Evolutionary conservation across 2,329 filamentous ascomycete genomes (phyloP), one percentile per base, ranked within the genome.

Genomic region (Ophiostoma quercus): DNA sequence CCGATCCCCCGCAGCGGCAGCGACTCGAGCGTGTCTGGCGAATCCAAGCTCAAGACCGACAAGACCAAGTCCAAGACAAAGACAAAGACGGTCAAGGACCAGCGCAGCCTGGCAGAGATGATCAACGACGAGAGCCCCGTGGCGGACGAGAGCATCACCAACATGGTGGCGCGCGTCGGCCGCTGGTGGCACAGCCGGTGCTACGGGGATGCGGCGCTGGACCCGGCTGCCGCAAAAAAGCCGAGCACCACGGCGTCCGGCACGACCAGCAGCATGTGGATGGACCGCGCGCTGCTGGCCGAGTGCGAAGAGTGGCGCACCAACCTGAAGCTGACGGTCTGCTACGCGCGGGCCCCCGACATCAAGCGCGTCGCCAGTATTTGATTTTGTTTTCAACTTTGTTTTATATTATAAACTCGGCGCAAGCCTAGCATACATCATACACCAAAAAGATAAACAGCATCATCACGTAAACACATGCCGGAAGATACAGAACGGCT

Each of bases 141-240:
- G 16, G 90, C 90, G 29, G 92, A 97, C 74, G 92, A 93, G 76
- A 90, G 88, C 74, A 97, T 98, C 76, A 92, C 92, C 16, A 94
- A 92, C 76, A 96, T 96, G 84, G 93, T 98, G 29, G 90, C 93
- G 19, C 90, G 94, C 73, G 94, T 98, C 12, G 94, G 93, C 1
- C 86, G 95, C 62, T 98, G 94, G 92, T 99, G 95, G 95, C 98
- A 97, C 79, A 91, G 88, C 11, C 88, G 91, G 68, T 97, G 94
- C 82, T 98, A 97, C 78, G 94, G 97, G 79, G 87, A 85, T 70
- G 84, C 85, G 4, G 82, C 88, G 9, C 79, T 68, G 19, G 63
- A 62, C 8, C 86, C 71, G 79, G 84, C 8, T n/a, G 71, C 73
- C 47, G 71, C 47, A 1, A 71, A 37, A 1, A n/a, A 62, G 5